Evolutionary conservation across 2,329 filamentous ascomycete genomes (phyloP), one percentile per base, ranked within the genome.

Genomic region (Talaromyces islandicus): DNA sequence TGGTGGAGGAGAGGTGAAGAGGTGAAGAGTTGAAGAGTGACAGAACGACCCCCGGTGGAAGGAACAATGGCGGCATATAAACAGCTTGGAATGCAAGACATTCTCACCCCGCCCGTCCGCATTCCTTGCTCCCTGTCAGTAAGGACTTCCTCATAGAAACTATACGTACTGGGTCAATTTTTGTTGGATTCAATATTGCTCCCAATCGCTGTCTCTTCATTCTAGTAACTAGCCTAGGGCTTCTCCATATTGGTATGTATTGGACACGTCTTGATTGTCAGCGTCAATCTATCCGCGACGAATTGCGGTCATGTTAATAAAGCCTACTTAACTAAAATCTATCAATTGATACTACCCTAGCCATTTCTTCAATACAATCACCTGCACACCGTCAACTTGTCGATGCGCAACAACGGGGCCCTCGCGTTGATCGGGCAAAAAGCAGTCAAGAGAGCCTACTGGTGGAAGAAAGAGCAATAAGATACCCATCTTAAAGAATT

Each of bases 21-120:
- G 19, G 48, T 25, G 25, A 50, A 50, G 29, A 41, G 56, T 24
- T 53, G 56, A 54, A 52, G 25, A 58, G 19, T 17, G 12, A 27
- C 14, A 29, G 9, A 21, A n/a, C 7, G 25, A 19, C 7, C 17
- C 24, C 19, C 25, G 11, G 12, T 29, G 24, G 48, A 52, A 29
- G 48, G 48, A 52, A 27, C 24, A 52, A 27, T 29, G 48, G 48
- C 53, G 2, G 53, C 53, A 38, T 38, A 35, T 35, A 55, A 24
- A 55, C 51, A 55, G 30, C n/a, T 35, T 35, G 19, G 53, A 25
- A 55, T 55, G 19, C 29, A 14, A n/a, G 17, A 30, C 53, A 55
- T 55, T 55, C 29, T 58, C 46, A 56, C 56, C 55, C 55, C 55
- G 55, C 55, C 30, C 29, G 19, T 43, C 14, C 38, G 46, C 56